A percentile compares a stretch with the other conserved stretches of the same genome.
phyloP scores from a whole-genome alignment of 2,329 filamentous ascomycete species.

The Fusarium torulosum region DNA sequence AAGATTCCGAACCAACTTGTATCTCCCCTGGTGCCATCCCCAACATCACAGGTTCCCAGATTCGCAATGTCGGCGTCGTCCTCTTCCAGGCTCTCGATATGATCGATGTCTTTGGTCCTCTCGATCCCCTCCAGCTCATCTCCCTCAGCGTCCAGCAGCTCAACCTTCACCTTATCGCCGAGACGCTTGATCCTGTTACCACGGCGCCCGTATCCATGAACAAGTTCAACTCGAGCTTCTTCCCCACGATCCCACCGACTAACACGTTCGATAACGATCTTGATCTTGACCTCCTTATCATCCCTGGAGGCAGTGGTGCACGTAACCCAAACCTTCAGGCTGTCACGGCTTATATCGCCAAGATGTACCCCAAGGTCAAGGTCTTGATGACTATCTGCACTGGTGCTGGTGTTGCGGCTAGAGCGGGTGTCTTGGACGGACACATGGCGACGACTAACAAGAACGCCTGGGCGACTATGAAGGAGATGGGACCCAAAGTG shows the following conservation, averaged over 20 bases:
- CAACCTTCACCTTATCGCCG: slow-evolving; percentile 58
- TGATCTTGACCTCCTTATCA: slow-evolving; percentile 69
- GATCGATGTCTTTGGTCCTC: slow-evolving; percentile 61
- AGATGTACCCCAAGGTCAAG: slow-evolving; percentile 61
- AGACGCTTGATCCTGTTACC: slow-evolving; percentile 57
- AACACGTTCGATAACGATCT: slow-evolving; percentile 66
- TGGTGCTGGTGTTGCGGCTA: slow-evolving; percentile 69
- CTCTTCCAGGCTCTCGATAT: slow-evolving; percentile 61
- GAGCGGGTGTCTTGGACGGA: slow-evolving; percentile 70
- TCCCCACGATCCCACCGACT: slow-evolving; percentile 55
- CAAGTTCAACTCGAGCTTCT: slow-evolving; percentile 53
- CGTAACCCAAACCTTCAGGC: slow-evolving; percentile 56
- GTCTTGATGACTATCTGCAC: slow-evolving; percentile 76
- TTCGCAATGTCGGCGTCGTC: slow-evolving; percentile 56
- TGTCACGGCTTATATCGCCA: slow-evolving; percentile 51
- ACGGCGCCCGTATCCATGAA: slow-evolving; percentile 52
- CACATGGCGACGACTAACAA: slow-evolving; percentile 76
- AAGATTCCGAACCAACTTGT: slow-evolving; percentile 26
- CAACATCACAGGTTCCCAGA: slow-evolving; percentile 36
- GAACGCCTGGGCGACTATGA: slow-evolving; percentile 63
- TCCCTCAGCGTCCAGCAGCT: slow-evolving; percentile 51
- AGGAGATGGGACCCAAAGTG: slow-evolving; percentile 61
- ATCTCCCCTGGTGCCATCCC: slow-evolving; percentile 42
- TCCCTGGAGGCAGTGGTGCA: slow-evolving; percentile 72
- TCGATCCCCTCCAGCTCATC: slow-evolving; percentile 60